These are phyloP conservation scores for Chlorophyllum brunneum DNA, from an alignment of 768 basidiomycete genomes.

Conservation along the genomic window DNA sequence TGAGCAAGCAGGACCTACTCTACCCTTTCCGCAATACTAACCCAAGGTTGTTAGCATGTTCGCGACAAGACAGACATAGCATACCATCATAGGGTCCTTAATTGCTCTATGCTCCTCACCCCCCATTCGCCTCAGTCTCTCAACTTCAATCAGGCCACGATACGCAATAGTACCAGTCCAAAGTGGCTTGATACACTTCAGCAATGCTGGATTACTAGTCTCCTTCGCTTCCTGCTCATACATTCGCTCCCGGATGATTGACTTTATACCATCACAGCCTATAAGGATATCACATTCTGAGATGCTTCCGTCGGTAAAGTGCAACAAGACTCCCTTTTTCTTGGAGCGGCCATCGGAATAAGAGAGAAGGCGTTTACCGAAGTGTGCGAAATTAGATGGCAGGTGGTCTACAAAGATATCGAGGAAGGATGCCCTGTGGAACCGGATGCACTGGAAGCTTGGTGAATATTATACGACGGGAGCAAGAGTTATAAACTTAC, in stretches of 20 bases:
- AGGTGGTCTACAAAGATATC: constrained; percentile 42
- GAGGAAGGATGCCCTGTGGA: constrained; percentile 63
- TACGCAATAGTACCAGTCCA: constrained; percentile 35
- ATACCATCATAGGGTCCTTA: constrained; percentile 15
- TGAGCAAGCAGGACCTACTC: constrained; percentile 13
- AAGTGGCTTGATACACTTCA: constrained; percentile 21
- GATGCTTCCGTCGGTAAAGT: constrained; percentile 24
- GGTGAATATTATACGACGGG: constrained; percentile 2
- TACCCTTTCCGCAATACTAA: constrained; percentile 18
- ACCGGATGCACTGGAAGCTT: not conserved
- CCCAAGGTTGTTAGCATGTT: not conserved
- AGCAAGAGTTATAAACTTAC: constrained; percentile 22
- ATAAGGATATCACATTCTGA: constrained; percentile 30
- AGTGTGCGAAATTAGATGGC: constrained; percentile 33
- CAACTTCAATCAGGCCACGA: constrained; percentile 27
- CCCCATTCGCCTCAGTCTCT: constrained; percentile 17
- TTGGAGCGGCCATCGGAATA: constrained; percentile 30
- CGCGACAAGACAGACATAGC: not conserved
- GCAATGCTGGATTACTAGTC: not conserved
- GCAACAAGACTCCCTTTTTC: constrained; percentile 17
- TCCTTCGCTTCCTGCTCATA: constrained; percentile 16
- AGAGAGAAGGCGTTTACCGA: constrained; percentile 46
- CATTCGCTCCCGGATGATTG: constrained; percentile 16
- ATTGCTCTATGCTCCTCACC: constrained; percentile 20
- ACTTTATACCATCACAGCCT: constrained; percentile 22